Percentiles rank a stretch among this genome's conserved stretches.
Conservation (phyloP, 2,329 filamentous ascomycete species). For the Rhexocercosporidium sp. region DNA sequence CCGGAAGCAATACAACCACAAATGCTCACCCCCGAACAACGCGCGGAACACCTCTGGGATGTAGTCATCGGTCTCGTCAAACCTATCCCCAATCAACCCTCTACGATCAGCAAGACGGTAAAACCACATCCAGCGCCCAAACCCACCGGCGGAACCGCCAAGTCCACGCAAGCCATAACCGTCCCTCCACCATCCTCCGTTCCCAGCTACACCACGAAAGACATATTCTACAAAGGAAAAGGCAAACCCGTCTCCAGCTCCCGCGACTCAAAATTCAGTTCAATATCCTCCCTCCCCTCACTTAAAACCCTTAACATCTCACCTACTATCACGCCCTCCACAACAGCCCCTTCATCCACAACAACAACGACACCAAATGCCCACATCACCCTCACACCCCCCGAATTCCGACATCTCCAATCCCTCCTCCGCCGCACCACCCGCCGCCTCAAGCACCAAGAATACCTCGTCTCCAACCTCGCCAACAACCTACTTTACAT, state of each 20-base stretch:
- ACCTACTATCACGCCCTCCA: no score
- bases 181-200: background rate
- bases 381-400: background rate
- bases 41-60: background rate
- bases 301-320: background rate
- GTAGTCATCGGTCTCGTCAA: background rate
- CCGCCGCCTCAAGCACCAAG: conserved; percentile 5
- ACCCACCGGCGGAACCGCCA: background rate
- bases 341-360: background rate
- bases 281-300: conserved; percentile 11
- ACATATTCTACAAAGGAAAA: conserved; percentile 17
- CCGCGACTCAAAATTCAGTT: conserved; percentile 24
- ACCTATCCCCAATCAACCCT: background rate
- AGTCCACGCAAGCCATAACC: background rate
- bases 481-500: conserved; percentile 15
- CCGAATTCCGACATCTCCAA: conserved; percentile 7
- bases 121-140: background rate
- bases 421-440: background rate
- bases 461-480: conserved; percentile 14
- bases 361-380: background rate
- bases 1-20: background rate
- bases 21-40: background rate
- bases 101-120: background rate
- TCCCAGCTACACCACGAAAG: conserved; percentile 7
- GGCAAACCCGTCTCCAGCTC: background rate